A percentile compares a stretch with the other conserved stretches of the same genome.
Conservation (phyloP, 2,329 filamentous ascomycete genomes). For the Colletotrichum destructivum region DNA sequence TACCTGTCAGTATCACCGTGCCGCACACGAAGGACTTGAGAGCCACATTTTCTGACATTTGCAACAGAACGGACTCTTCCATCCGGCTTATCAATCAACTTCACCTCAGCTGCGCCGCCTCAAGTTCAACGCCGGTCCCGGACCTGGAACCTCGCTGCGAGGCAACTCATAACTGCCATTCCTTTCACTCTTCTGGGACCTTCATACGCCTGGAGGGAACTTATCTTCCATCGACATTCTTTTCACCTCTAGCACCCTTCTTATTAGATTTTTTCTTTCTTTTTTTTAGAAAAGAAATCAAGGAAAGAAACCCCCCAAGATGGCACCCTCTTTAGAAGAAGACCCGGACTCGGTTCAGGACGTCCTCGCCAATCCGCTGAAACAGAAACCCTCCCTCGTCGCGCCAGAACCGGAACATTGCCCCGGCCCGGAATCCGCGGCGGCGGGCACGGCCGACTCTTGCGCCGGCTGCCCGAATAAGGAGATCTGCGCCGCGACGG, state of each 20-base stretch:
- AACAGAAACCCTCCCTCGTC: slow-evolving; percentile 85
- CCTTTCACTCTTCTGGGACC: background rate
- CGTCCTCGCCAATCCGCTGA: slow-evolving; percentile 82
- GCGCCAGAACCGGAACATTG: slow-evolving; percentile 98
- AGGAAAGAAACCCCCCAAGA: slow-evolving; percentile 53
- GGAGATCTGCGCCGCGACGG: slow-evolving; percentile 86
- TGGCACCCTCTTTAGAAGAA: slow-evolving; percentile 88
- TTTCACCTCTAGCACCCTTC: slow-evolving; percentile 1
- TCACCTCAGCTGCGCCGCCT: slow-evolving; percentile 12
- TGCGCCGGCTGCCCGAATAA: slow-evolving; percentile 98
- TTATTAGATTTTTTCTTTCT: too few species aligned
- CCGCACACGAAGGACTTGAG: background rate
- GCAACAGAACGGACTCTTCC: slow-evolving; percentile 3
- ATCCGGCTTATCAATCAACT: slow-evolving; percentile 40
- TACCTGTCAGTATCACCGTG: background rate
- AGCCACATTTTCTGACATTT: slow-evolving; percentile 2
- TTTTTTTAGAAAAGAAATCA: too few species aligned
- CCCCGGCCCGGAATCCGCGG: slow-evolving; percentile 86
- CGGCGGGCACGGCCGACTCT: slow-evolving; percentile 81
- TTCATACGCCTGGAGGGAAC: background rate
- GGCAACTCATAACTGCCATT: background rate
- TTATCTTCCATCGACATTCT: background rate
- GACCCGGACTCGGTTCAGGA: slow-evolving; percentile 82
- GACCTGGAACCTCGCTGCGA: background rate
- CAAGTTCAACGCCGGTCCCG: slow-evolving; percentile 31